These are phyloP conservation scores for Niebla homalea DNA, from an alignment of 495 filamentous ascomycete genomes.

Conservation along the genomic window DNA sequence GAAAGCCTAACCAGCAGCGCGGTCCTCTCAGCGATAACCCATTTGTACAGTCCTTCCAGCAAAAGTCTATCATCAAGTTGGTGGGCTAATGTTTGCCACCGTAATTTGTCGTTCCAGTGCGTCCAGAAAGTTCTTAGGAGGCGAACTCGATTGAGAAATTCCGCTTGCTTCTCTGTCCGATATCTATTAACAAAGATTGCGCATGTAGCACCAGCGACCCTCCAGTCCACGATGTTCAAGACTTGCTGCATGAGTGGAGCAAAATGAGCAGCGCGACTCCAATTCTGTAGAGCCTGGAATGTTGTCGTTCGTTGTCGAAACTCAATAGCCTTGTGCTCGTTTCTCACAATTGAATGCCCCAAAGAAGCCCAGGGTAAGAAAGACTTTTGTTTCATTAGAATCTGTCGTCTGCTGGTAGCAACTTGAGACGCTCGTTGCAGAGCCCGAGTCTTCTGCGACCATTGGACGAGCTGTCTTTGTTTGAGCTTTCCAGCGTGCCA, in stretches of 20 bases:
- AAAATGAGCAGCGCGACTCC: constrained; percentile 31
- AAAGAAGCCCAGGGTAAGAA: constrained; percentile 10
- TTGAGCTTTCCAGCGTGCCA: constrained; percentile 38
- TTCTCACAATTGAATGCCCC: constrained; percentile 23
- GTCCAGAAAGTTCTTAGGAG: constrained; percentile 47
- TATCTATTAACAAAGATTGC: constrained; percentile 38
- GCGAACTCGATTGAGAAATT: constrained; percentile 36
- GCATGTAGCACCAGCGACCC: constrained; percentile 36
- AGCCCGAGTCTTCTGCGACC: constrained; percentile 13
- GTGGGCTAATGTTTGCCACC: constrained; percentile 37
- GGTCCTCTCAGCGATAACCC: constrained; percentile 44
- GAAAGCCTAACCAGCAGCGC: constrained; percentile 39
- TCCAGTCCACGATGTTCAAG: constrained; percentile 32
- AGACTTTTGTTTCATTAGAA: not conserved
- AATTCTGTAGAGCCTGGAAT: constrained; percentile 23
- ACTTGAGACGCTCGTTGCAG: constrained; percentile 5
- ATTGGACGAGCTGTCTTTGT: constrained; percentile 31
- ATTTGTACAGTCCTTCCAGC: constrained; percentile 48
- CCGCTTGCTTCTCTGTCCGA: constrained; percentile 39
- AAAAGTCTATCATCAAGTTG: constrained; percentile 46
- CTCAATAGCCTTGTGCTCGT: constrained; percentile 22
- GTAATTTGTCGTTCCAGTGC: constrained; percentile 52
- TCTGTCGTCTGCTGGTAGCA: constrained; percentile 2
- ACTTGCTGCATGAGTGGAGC: constrained; percentile 35
- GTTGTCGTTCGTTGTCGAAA: constrained; percentile 23